phyloP scores from a whole-genome alignment of 2,329 filamentous ascomycete species.

The Cyphellophora attinorum region DNA sequence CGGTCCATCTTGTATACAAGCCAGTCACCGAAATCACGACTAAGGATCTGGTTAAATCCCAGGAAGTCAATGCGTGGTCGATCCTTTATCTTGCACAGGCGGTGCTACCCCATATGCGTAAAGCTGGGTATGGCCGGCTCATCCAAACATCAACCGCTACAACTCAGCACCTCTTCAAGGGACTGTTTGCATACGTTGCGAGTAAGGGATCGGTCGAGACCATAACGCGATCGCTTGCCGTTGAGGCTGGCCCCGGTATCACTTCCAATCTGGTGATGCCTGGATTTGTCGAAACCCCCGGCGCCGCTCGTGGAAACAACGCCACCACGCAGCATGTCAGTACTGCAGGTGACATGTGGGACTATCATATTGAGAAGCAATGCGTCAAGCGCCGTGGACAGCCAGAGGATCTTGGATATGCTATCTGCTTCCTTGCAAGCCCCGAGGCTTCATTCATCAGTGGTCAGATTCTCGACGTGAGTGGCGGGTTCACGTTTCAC shows the following conservation, averaged over 20 bases:
- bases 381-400: conserved; percentile 3
- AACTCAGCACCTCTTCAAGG: conserved; percentile 26
- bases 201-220: conserved; percentile 31
- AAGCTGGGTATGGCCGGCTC: conserved; percentile 24
- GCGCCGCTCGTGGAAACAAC: too few species aligned
- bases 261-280: conserved; percentile 43
- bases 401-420: conserved; percentile 35
- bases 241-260: conserved; percentile 29
- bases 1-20: conserved; percentile 2
- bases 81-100: conserved; percentile 32
- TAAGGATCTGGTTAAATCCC: conserved; percentile 32
- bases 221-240: conserved; percentile 28
- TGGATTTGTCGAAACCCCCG: conserved; percentile 36
- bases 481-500: too few species aligned
- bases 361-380: conserved; percentile 1
- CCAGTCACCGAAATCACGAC: conserved; percentile 25
- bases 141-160: conserved; percentile 33
- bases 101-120: conserved; percentile 23
- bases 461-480: conserved; percentile 31
- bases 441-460: conserved; percentile 40
- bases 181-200: conserved; percentile 26
- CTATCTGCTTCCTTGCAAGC: conserved; percentile 37
- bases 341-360: too few species aligned
- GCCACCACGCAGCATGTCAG: too few species aligned
- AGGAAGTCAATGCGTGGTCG: conserved; percentile 38